Conservation (phyloP, 1,139 yeast genomes). For the Candida labiduridarum region DNA sequence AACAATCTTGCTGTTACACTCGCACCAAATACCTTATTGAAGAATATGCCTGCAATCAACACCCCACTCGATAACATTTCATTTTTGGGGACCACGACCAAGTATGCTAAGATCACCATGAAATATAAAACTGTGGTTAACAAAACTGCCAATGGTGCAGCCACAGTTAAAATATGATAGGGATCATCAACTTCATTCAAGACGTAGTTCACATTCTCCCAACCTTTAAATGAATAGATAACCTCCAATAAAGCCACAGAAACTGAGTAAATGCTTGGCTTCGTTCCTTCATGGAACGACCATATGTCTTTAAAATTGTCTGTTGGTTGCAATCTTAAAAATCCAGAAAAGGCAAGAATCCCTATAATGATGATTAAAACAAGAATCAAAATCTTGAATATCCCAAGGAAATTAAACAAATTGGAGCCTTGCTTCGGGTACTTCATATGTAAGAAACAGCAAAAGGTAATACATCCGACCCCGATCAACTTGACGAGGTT, state of each 20-base stretch:
- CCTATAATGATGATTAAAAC: constrained; percentile 45
- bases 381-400: constrained; percentile 43
- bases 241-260: constrained; percentile 47
- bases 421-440: constrained; percentile 46
- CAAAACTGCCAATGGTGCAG: constrained; percentile 72
- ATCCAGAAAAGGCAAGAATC: constrained; percentile 26
- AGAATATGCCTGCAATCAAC: constrained; percentile 73
- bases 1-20: constrained; percentile 62
- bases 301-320: constrained; percentile 33
- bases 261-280: constrained; percentile 31
- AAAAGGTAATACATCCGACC: constrained; percentile 44
- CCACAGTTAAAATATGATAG: constrained; percentile 62
- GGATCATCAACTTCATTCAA: constrained; percentile 55
- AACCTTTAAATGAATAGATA: constrained; percentile 42
- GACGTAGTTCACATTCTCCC: constrained; percentile 52
- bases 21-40: constrained; percentile 71
- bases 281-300: constrained; percentile 22
- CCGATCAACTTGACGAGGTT: constrained; percentile 43
- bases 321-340: constrained; percentile 27
- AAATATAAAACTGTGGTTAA: constrained; percentile 64
- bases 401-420: constrained; percentile 46
- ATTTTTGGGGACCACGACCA: constrained; percentile 73
- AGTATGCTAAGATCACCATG: constrained; percentile 70
- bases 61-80: constrained; percentile 64
- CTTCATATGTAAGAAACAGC: constrained; percentile 40